Base-by-base conservation (phyloP, 768 basidiomycete genomes). In the Termitomyces sp. region DNA sequence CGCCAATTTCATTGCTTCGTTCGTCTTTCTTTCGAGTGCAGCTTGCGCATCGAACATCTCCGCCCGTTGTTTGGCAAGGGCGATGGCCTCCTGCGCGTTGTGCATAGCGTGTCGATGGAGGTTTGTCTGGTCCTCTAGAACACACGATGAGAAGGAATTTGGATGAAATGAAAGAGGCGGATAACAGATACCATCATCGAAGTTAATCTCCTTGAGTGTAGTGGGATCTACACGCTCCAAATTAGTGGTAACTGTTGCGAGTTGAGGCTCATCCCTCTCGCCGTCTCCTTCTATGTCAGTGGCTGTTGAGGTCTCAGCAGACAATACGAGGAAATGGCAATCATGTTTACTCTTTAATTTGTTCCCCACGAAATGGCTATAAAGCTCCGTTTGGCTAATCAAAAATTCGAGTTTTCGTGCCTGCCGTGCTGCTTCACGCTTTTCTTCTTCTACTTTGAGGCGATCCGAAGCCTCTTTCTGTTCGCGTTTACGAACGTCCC, bases 321-420 rank as follows among this genome's bases (percentile, higher is more conserved):
- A 57, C 40, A 61, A 52, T 62, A 56, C 65, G 57, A 59, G 66
- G 63, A 47, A 32, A 36, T 60, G 17, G 60, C 57, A 55, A 51
- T 54, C 12, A 57, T 32, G 49, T 42, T 68, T 73, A 92, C 92
- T 94, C 73, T 92, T 92, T 57, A 94, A 83, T 77, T 98, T 98
- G 76, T 88, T 97, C 37, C 96, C 96, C 61, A 99, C 95, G 82
- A 99, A 98, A 77, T 99, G 97, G 66, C 93, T 95, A 76, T 98
- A 99, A 8, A 98, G 83, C 72, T 99, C 97, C 4, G 97, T 98
- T 75, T 98, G 96, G 61, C 93, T 98, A 73, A 99, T 95, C 74
- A 99, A 80, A 77, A 98, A 99, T 77, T 99, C 97, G 31, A 99
- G 85, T 74, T 98, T 98, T 66, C 96, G 85, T 12, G 95, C 93